Base-by-base conservation (phyloP, 2,329 filamentous ascomycete species). In the Colletotrichum sansevieriae region DNA sequence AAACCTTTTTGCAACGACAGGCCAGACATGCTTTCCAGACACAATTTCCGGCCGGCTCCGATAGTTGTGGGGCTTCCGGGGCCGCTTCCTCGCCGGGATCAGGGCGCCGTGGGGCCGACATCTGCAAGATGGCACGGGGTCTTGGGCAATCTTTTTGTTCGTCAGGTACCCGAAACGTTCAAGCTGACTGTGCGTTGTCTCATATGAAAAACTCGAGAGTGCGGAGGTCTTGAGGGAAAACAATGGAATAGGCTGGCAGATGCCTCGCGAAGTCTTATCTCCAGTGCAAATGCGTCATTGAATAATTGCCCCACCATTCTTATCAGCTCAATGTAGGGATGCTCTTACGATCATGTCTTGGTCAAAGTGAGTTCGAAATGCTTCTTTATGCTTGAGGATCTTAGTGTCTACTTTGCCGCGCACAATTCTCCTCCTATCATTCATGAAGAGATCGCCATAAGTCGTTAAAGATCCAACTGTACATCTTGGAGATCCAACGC, bases 191-290 rank as follows among this genome's bases (percentile, higher is more conserved):
- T 4, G 12, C 9, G 35, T 20, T 54, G 15, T 18, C 29, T 20
- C 2, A 33, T 10, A 33, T 12, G 18, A n/a, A 29, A 18, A 29
- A 54, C 25, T 12, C 18, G 15, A 29, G 25, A 54, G 18, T 1
- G 22, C 3, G 49, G 8, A 54, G 29, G 11, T 54, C 49, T 33
- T 18, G 11, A 29, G 25, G 22, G 29, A 33, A 18, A 9, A 54
- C 25, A 54, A 54, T 54, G 3, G 49, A 33, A n/a, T 33, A 11
- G 29, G 15, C 49, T 12, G 25, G 25, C 4, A 54, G 29, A 15
- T 54, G 29, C 49, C 49, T n/a, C n/a, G n/a, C n/a, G 49, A 54
- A 15, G 49, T 35, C 49, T 37, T 37, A 54, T 54, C 29, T 37
- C 49, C 49, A 15, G 25, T 33, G 18, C 15, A 9, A n/a, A 54